Evolutionary conservation across 78 protist genomes (phyloP).

Genomic region (Capsaspora owczarzaki): DNA sequence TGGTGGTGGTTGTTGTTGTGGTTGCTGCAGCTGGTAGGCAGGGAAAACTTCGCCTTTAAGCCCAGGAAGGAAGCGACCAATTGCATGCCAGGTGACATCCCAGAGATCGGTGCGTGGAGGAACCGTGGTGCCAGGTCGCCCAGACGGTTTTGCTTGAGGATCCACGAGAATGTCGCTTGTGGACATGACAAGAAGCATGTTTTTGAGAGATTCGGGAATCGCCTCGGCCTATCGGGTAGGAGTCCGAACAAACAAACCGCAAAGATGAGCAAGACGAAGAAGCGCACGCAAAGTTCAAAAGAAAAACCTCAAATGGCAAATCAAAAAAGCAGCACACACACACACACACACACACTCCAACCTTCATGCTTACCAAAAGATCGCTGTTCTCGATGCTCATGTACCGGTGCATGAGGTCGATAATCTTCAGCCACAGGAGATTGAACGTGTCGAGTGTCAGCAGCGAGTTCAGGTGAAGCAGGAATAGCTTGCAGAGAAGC

Average conservation of each 20-base stretch:
- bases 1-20: too few species aligned
- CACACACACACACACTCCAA: too few species aligned
- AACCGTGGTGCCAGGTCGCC: too few species aligned
- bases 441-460: slow-evolving; percentile 1
- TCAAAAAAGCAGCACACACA: too few species aligned
- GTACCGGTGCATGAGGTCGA: slow-evolving; percentile 11
- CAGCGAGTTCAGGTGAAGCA: slow-evolving; percentile 18
- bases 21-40: background rate
- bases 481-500: slow-evolving; percentile 34
- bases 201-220: slow-evolving; percentile 51
- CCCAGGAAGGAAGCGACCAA: background rate
- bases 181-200: slow-evolving; percentile 52
- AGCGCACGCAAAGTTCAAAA: background rate
- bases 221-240: slow-evolving; percentile 26
- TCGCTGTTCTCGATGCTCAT: slow-evolving; percentile 32
- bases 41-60: background rate
- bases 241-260: too few species aligned
- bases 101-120: background rate
- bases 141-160: background rate
- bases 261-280: too few species aligned
- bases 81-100: background rate
- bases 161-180: slow-evolving; percentile 9
- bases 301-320: too few species aligned
- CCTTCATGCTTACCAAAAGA: slow-evolving; percentile 11
- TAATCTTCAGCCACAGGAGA: slow-evolving; percentile 18